Percentiles rank a stretch among this genome's conserved stretches.
Evolutionary conservation across 192 early-diverging fungal genomes (phyloP).

Genomic region (Coemansia sp.): DNA sequence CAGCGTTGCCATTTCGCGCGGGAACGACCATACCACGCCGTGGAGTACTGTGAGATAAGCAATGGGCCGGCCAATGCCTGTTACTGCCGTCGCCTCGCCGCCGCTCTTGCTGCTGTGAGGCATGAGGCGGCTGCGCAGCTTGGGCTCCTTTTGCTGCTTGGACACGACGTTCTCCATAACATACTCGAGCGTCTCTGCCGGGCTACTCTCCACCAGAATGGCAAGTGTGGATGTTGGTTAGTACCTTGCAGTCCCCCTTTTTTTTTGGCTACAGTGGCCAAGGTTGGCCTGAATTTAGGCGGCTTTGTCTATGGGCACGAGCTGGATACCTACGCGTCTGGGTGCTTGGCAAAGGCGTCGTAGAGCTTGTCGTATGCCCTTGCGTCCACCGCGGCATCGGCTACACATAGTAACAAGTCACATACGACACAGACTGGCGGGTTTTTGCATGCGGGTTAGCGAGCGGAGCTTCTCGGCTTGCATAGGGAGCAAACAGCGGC

Average conservation of each 20-base stretch:
- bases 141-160: slow-evolving; percentile 20
- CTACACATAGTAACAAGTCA: slow-evolving; percentile 19
- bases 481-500: not conserved
- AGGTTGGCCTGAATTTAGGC: not conserved
- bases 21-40: slow-evolving; percentile 44
- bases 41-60: slow-evolving; percentile 40
- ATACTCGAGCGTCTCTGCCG: slow-evolving; percentile 29
- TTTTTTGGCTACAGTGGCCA: not conserved
- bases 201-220: slow-evolving; percentile 11
- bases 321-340: slow-evolving; percentile 36
- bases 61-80: slow-evolving; percentile 15
- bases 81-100: not conserved
- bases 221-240: not conserved
- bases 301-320: not conserved
- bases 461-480: not conserved
- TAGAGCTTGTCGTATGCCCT: slow-evolving; percentile 39
- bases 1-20: slow-evolving; percentile 29
- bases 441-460: not conserved
- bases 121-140: slow-evolving; percentile 31
- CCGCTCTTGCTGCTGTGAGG: slow-evolving; percentile 3
- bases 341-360: slow-evolving; percentile 21
- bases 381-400: slow-evolving; percentile 24
- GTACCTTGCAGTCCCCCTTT: not conserved
- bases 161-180: slow-evolving; percentile 29
- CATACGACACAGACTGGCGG: not conserved